Base-by-base conservation (phyloP, 768 basidiomycete species). In the Xerocomellus intermedius region DNA sequence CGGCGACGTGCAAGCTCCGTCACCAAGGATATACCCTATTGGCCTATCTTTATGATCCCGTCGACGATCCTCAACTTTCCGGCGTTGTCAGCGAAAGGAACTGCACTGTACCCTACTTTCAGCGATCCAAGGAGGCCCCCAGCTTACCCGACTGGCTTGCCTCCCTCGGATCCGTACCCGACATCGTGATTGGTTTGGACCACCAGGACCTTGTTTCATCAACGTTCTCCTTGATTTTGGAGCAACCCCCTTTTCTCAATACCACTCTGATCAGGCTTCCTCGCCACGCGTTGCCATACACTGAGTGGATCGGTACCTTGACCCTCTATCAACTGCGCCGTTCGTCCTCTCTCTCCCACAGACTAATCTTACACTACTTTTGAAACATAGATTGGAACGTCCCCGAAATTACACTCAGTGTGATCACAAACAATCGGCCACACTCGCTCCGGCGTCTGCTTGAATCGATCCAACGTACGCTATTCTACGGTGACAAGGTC, bases 351-450 rank as follows among this genome's bases (percentile, higher is more conserved):
- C 41, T 35, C 60, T 71, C 54, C 41, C 45, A 44, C 24, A 30
- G 13, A 48, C 52, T 49, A 9, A 41, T 22, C 41, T 52, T 26
- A 30, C 38, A 48, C 54, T 43, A 41, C 51, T 48, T 37, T 5
- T 50, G 49, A 64, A 51, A 45, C 19, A 24, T 57, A 94, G 92
- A 84, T 64, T 94, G 91, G 90, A 78, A 91, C 58, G 65, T 70
- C 2, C 89, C 90, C 10, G 77, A 71, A 32, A 72, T 94, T 32
- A 87, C 88, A 24, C 71, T 94, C 41, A 82, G 79, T 49, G 78
- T 94, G 37, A 87, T 93, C 52, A 94, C 92, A 0, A 84, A 91
- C 61, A 77, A 88, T 63, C 80, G 92, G 32, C 85, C 91, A 9
- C 66, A 71, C 22, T 94, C 93, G 2, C 80, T 94, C 2, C 64